Conservation (phyloP, 768 basidiomycete species). For the Lactifluus pinguis region DNA sequence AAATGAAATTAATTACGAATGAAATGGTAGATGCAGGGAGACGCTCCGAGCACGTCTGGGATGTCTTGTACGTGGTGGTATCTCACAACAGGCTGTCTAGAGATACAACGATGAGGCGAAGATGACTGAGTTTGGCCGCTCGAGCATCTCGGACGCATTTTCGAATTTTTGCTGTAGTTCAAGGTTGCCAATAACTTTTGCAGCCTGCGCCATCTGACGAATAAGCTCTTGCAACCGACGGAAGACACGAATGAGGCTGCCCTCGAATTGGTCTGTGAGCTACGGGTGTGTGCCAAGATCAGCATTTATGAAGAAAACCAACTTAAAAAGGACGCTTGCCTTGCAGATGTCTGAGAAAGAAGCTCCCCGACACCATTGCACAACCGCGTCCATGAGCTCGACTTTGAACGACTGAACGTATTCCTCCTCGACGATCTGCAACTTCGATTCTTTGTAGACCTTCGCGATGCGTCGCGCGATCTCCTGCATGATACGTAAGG, state of each 20-base stretch:
- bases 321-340: slow-evolving; percentile 34
- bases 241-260: slow-evolving; percentile 93
- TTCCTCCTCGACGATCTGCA: slow-evolving; percentile 83
- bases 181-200: slow-evolving; percentile 92
- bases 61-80: slow-evolving; percentile 17
- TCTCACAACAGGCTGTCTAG: slow-evolving; percentile 24
- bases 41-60: slow-evolving; percentile 44
- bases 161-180: slow-evolving; percentile 94
- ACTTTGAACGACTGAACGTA: slow-evolving; percentile 97
- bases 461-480: slow-evolving; percentile 93
- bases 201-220: slow-evolving; percentile 91
- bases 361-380: slow-evolving; percentile 97
- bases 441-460: slow-evolving; percentile 88
- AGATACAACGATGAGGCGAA: slow-evolving; percentile 84
- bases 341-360: slow-evolving; percentile 96
- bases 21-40: slow-evolving; percentile 54
- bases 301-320: neutral
- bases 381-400: slow-evolving; percentile 95
- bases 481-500: slow-evolving; percentile 92
- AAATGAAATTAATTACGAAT: slow-evolving; percentile 7
- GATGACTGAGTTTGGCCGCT: slow-evolving; percentile 88
- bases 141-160: slow-evolving; percentile 85
- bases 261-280: slow-evolving; percentile 96
- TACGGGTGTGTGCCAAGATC: slow-evolving; percentile 24
- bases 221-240: slow-evolving; percentile 88